Conservation (phyloP, 805 yeast species). For the Monosporozyma solicola region DNA sequence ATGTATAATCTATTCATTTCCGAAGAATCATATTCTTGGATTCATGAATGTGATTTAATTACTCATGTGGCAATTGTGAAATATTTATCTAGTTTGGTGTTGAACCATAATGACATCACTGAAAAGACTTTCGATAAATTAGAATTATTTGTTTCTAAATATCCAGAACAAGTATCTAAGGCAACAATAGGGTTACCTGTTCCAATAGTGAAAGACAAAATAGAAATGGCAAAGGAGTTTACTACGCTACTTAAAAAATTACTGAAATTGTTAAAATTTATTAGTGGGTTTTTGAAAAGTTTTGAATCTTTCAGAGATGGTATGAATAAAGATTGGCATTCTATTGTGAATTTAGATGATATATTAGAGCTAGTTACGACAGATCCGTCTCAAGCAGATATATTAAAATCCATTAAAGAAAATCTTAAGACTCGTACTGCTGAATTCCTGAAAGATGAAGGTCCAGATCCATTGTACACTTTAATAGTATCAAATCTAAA, state of each 20-base stretch:
- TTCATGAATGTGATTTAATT: slow-evolving; percentile 55
- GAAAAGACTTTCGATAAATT: slow-evolving; percentile 45
- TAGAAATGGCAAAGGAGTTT: slow-evolving; percentile 46
- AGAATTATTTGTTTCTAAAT: slow-evolving; percentile 42
- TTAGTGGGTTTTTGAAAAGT: slow-evolving; percentile 40
- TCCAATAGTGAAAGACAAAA: slow-evolving; percentile 38
- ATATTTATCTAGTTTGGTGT: slow-evolving; percentile 52
- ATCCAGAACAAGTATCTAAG: slow-evolving; percentile 36
- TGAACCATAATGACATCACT: slow-evolving; percentile 31
- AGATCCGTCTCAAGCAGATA: slow-evolving; percentile 9
- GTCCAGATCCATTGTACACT: slow-evolving; percentile 1
- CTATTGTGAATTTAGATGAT: slow-evolving; percentile 34
- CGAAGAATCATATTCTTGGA: slow-evolving; percentile 49
- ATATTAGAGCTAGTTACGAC: slow-evolving; percentile 16
- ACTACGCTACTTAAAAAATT: slow-evolving; percentile 45
- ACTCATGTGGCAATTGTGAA: slow-evolving; percentile 48
- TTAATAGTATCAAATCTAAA: slow-evolving; percentile 7
- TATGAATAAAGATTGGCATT: slow-evolving; percentile 53
- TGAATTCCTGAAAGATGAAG: slow-evolving; percentile 4
- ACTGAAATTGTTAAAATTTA: slow-evolving; percentile 44
- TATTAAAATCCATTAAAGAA: slow-evolving; percentile 10
- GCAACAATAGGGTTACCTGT: slow-evolving; percentile 41
- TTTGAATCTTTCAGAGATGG: slow-evolving; percentile 36
- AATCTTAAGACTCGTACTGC: slow-evolving; percentile 7
- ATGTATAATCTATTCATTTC: slow-evolving; percentile 49